Evolutionary conservation across 768 basidiomycete genomes (phyloP).

Genomic region (Harrya chromipes): DNA sequence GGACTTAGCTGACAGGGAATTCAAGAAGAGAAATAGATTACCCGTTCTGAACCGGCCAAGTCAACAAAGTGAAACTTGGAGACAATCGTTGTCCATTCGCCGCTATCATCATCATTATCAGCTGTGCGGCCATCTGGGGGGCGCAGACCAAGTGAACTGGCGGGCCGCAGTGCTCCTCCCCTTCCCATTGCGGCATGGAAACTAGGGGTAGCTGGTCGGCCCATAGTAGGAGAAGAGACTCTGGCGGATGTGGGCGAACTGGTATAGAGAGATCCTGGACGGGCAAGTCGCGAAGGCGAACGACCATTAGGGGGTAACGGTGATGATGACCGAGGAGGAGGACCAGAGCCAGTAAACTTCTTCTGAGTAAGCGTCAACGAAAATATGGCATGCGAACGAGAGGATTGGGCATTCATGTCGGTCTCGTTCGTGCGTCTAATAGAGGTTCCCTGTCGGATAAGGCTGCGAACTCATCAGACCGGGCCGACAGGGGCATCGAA

Average conservation of each 20-base stretch:
- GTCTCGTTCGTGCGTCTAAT: conserved; percentile 95
- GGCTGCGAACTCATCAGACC: conserved; percentile 44
- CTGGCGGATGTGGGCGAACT: conserved; percentile 34
- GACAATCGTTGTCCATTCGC: conserved; percentile 86
- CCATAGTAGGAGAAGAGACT: conserved; percentile 76
- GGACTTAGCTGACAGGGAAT: conserved; percentile 14
- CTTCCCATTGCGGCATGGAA: conserved; percentile 73
- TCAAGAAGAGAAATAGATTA: conserved; percentile 33
- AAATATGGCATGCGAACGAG: conserved; percentile 98
- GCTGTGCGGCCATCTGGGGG: conserved; percentile 42
- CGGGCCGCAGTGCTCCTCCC: conserved; percentile 64
- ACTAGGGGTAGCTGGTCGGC: conserved; percentile 76
- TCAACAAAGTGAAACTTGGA: conserved; percentile 99
- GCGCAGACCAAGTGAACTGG: conserved; percentile 75
- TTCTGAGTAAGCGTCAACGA: conserved; percentile 92
- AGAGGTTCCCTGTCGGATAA: conserved; percentile 85
- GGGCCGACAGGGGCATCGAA: conserved; percentile 5
- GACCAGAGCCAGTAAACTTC: conserved; percentile 70
- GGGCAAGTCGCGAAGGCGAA: conserved; percentile 73
- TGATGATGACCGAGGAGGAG: conserved; percentile 72
- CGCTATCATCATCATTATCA: conserved; percentile 56
- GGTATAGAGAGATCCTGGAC: conserved; percentile 76
- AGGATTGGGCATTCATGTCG: conserved; percentile 98
- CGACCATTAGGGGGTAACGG: conserved; percentile 73
- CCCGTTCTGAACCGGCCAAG: conserved; percentile 93